Base-by-base conservation (phyloP, 805 yeast species). In the Candida hungchunana region DNA sequence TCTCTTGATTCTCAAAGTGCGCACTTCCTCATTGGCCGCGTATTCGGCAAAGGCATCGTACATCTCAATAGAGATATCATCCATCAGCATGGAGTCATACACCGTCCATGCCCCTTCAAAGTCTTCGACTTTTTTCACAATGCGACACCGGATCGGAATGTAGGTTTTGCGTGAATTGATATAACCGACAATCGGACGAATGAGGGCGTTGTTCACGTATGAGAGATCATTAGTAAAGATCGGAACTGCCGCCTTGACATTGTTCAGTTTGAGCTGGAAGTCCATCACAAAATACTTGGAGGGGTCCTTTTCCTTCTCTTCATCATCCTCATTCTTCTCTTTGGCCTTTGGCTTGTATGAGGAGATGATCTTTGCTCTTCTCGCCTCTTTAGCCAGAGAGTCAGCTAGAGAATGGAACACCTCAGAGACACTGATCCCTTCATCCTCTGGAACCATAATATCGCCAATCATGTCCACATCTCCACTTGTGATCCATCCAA, bases 31-130 rank as follows among this genome's bases (percentile, higher is more conserved):
- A 58, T 93, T 94, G 9, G 82, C 82, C 15, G 87, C 95, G 51
- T 89, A 89, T 29, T 79, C 73, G 3, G 81, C 96, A 61, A 93
- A 87, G 13, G 93, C 88, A 47, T 87, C 88, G 59, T 90, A 90
- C 5, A 90, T 93, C 47, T 86, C 94, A 20, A 79, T 79, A 19
- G 93, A 82, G 33, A 93, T 69, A 54, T 90, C 97, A 54, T 84
- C 93, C 95, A 90, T 87, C 41, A 93, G 66, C 34, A 82, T 67
- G 18, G 93, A 82, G 56, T 93, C 98, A 59, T 88, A 93, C 3
- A 87, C 69, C 1, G 98, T 90, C 98, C 98, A 93, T 7, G 95
- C 77, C 0, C 98, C 98, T 50, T 85, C 88, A 57, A 93, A 93
- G 53, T 93, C 98, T 18, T 69, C 65, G 16, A 88, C 61, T 29